Evolutionary conservation across 768 basidiomycete species (phyloP).

Genomic region (Tulasnella sp.): DNA sequence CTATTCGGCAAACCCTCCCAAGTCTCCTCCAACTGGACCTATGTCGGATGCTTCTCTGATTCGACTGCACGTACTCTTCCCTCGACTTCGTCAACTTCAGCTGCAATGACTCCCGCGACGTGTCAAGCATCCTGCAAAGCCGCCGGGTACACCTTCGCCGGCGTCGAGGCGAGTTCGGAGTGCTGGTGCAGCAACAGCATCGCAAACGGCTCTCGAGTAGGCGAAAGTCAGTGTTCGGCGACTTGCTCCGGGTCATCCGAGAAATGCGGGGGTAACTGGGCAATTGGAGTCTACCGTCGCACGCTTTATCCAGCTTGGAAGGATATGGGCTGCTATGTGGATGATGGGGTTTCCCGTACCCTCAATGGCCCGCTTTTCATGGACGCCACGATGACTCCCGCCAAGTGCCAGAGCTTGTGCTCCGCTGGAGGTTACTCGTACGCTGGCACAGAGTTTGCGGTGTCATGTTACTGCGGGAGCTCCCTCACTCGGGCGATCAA

Average conservation of each 20-base stretch:
- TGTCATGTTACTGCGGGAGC: neutral
- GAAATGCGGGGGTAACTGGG: neutral
- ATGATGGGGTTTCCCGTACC: neutral
- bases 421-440: neutral
- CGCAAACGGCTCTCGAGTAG: neutral
- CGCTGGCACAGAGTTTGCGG: constrained; percentile 7
- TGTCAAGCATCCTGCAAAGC: constrained; percentile 1
- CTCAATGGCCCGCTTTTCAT: neutral
- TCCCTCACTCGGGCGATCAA: neutral
- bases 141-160: neutral
- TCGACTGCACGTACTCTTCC: neutral
- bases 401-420: neutral
- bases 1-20: neutral
- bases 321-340: neutral
- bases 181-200: constrained; percentile 6
- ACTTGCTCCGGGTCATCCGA: neutral
- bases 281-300: neutral
- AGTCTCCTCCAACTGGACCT: neutral
- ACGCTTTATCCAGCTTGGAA: neutral
- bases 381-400: neutral
- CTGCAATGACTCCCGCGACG: neutral
- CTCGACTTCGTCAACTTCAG: neutral
- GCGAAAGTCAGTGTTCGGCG: neutral
- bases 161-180: constrained; percentile 1
- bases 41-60: neutral